These are phyloP conservation scores for Fusarium citri DNA, from an alignment of 2,329 filamentous ascomycete genomes.

Conservation along the genomic window DNA sequence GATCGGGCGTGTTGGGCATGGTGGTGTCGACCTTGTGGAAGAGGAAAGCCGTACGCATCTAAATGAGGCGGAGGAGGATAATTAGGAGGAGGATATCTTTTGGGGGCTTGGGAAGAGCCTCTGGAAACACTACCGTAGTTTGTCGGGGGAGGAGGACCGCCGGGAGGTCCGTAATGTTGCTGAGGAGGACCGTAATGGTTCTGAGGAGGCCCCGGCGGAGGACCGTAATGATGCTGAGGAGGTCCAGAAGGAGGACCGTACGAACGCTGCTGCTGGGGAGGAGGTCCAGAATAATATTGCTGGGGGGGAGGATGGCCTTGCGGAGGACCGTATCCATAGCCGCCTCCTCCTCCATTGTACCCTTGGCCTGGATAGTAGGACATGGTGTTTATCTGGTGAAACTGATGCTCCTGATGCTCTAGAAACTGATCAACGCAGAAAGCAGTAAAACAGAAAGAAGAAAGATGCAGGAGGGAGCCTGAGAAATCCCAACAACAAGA, in stretches of 20 bases:
- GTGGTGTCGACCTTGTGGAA: slow-evolving; percentile 45
- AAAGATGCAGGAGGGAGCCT: slow-evolving; percentile 27
- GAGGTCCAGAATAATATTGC: slow-evolving; percentile 13
- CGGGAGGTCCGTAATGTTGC: slow-evolving; percentile 10
- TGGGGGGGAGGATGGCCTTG: slow-evolving; percentile 34
- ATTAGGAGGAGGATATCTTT: slow-evolving; percentile 49
- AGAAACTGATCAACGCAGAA: slow-evolving; percentile 5
- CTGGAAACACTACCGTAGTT: slow-evolving; percentile 37
- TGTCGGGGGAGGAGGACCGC: slow-evolving; percentile 30
- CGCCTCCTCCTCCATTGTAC: slow-evolving; percentile 50
- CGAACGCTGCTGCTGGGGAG: slow-evolving; percentile 32
- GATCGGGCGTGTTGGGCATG: slow-evolving; percentile 47
- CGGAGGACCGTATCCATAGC: slow-evolving; percentile 45
- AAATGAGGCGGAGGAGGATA: slow-evolving; percentile 57
- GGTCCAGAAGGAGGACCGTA: slow-evolving; percentile 43
- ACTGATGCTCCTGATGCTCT: slow-evolving; percentile 5
- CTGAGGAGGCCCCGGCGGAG: slow-evolving; percentile 43
- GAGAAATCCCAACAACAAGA: slow-evolving; percentile 8
- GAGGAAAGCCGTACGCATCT: slow-evolving; percentile 62
- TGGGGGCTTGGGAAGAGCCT: slow-evolving; percentile 39
- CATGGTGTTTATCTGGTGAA: slow-evolving; percentile 44
- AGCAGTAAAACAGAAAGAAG: not conserved
- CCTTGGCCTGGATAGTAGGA: slow-evolving; percentile 58
- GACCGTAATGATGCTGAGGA: slow-evolving; percentile 44
- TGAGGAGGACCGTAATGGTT: not conserved